phyloP scores from a whole-genome alignment of 495 filamentous ascomycete genomes.

The Cetradonia linearis region DNA sequence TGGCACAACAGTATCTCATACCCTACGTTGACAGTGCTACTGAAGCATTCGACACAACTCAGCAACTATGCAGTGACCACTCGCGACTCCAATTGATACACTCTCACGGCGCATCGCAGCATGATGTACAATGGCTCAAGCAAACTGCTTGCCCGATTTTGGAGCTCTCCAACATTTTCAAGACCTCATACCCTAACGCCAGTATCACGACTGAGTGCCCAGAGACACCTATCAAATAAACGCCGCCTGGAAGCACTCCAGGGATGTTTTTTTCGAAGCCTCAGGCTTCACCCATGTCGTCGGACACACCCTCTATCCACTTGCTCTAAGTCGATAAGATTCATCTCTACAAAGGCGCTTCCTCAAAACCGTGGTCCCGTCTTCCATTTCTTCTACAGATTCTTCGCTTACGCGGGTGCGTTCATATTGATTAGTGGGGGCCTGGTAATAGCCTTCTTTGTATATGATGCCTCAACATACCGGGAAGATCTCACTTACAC shows the following conservation, averaged over 20 bases:
- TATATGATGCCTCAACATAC: slow-evolving; percentile 92
- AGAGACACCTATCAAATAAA: neutral
- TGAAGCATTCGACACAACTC: neutral
- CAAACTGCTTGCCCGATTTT: slow-evolving; percentile 10
- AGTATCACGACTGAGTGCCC: neutral
- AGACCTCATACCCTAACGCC: neutral
- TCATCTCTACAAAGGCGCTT: slow-evolving; percentile 22
- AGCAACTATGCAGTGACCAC: neutral
- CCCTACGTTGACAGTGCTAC: neutral
- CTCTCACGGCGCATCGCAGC: neutral
- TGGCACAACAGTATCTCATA: slow-evolving; percentile 1
- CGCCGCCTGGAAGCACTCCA: neutral
- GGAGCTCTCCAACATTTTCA: neutral
- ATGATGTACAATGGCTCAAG: slow-evolving; percentile 16
- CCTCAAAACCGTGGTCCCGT: slow-evolving; percentile 23
- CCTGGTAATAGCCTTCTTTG: slow-evolving; percentile 70
- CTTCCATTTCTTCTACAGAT: slow-evolving; percentile 37
- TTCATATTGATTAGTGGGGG: slow-evolving; percentile 44
- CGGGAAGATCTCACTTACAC: slow-evolving; percentile 49
- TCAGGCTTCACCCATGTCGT: neutral
- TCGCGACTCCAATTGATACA: neutral
- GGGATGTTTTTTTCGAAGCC: neutral
- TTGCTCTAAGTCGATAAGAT: slow-evolving; percentile 9
- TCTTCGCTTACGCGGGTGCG: slow-evolving; percentile 48
- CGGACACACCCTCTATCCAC: neutral